phyloP scores from a whole-genome alignment of 2,329 filamentous ascomycete genomes.

The Botryosphaeria dothidea region DNA sequence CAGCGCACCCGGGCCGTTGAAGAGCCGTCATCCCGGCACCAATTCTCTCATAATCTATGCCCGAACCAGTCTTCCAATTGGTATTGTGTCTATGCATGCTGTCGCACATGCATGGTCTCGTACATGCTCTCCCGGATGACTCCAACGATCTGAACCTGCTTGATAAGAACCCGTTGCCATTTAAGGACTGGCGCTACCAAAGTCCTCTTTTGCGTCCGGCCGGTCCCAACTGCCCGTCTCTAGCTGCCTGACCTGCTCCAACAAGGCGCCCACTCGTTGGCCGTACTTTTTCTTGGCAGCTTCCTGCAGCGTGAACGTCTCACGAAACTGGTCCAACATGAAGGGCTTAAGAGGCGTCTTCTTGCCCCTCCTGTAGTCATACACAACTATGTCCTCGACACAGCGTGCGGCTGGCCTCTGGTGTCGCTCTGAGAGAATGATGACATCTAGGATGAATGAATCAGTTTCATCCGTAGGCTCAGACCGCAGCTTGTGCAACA shows the following conservation, averaged over 20 bases:
- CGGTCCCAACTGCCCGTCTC: conserved; percentile 77
- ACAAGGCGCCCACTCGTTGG: conserved; percentile 56
- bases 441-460: conserved; percentile 61
- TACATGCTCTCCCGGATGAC: background rate
- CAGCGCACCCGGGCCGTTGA: conserved; percentile 9
- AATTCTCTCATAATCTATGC: conserved; percentile 8
- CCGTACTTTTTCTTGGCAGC: conserved; percentile 56
- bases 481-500: conserved; percentile 73
- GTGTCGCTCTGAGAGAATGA: conserved; percentile 74
- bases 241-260: conserved; percentile 59
- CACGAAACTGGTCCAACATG: conserved; percentile 61
- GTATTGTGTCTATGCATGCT: background rate
- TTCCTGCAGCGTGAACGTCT: conserved; percentile 64
- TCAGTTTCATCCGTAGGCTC: conserved; percentile 52
- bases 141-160: background rate
- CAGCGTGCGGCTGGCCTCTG: conserved; percentile 72
- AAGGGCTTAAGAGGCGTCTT: conserved; percentile 62
- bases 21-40: background rate
- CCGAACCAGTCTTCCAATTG: background rate
- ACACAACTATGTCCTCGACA: conserved; percentile 76
- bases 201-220: conserved; percentile 69
- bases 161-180: background rate
- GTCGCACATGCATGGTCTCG: background rate
- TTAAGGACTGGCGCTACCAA: conserved; percentile 37
- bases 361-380: conserved; percentile 65